phyloP scores from a whole-genome alignment of 352 stramenopile species.

The Paralagenidium karlingii region DNA sequence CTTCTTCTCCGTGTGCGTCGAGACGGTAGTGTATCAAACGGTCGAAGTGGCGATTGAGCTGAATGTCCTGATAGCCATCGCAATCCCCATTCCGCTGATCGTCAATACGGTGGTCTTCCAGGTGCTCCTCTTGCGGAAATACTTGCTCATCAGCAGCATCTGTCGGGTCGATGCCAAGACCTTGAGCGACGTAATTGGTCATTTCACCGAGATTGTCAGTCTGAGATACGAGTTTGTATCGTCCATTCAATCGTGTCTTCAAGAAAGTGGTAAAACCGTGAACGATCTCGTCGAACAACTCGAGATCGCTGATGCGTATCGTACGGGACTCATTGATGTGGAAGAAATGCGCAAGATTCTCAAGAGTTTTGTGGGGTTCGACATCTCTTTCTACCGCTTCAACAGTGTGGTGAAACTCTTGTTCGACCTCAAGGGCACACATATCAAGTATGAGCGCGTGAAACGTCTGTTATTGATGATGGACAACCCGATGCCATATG shows the following conservation, averaged over 20 bases:
- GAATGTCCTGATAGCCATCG: neutral
- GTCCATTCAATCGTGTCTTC: neutral
- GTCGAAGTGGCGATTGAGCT: neutral
- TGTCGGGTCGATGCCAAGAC: slow-evolving; percentile 7
- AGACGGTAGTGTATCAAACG: neutral
- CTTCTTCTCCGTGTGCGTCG: slow-evolving; percentile 3
- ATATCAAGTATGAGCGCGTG: slow-evolving; percentile 32
- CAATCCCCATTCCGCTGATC: slow-evolving; percentile 5
- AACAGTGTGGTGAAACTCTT: slow-evolving; percentile 9
- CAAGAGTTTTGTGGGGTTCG: slow-evolving; percentile 4
- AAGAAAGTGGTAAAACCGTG: neutral
- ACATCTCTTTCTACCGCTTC: slow-evolving; percentile 10
- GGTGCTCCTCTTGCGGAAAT: slow-evolving; percentile 6
- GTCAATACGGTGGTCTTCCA: slow-evolving; percentile 8
- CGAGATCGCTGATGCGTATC: slow-evolving; percentile 1
- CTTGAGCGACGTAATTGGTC: slow-evolving; percentile 7
- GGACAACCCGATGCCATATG: too few species aligned
- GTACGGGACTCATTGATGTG: slow-evolving; percentile 4
- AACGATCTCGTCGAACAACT: slow-evolving; percentile 1
- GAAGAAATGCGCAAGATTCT: slow-evolving; percentile 9
- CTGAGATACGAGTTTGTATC: slow-evolving; percentile 6
- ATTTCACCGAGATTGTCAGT: slow-evolving; percentile 7
- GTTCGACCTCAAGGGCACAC: slow-evolving; percentile 13
- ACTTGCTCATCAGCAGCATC: slow-evolving; percentile 9
- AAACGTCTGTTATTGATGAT: slow-evolving; percentile 19